Conservation (phyloP, 2,329 filamentous ascomycete species). For the Lasiodiplodia gonubiensis region DNA sequence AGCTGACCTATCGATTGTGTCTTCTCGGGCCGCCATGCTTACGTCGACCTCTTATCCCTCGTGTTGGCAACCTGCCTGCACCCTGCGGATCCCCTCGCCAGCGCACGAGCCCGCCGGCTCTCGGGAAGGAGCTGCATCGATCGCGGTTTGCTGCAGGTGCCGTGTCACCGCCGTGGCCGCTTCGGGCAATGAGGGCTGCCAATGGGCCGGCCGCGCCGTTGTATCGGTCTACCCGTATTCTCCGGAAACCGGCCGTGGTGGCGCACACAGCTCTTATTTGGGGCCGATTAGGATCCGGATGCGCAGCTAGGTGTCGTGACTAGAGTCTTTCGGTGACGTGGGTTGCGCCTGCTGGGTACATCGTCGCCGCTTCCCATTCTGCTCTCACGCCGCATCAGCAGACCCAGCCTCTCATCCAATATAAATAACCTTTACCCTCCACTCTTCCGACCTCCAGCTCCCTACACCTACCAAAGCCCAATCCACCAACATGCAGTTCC, state of each 20-base stretch:
- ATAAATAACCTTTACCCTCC: neutral
- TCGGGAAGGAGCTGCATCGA: constrained; percentile 9
- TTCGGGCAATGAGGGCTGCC: neutral
- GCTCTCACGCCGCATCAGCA: neutral
- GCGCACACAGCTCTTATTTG: neutral
- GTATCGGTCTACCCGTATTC: neutral
- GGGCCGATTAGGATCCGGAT: neutral
- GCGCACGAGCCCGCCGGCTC: constrained; percentile 11
- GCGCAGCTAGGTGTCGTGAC: neutral
- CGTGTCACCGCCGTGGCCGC: neutral
- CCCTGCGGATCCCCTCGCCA: neutral
- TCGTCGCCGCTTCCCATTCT: neutral
- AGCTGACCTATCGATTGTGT: neutral
- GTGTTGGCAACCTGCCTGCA: constrained; percentile 1
- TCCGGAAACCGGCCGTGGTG: constrained; percentile 3
- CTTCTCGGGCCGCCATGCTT: neutral
- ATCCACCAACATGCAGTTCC: constrained; percentile 12
- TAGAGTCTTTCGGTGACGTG: neutral
- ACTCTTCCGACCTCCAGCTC: neutral
- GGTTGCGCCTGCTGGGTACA: neutral
- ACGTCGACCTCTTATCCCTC: neutral
- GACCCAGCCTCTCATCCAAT: neutral
- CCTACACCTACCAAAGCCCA: neutral
- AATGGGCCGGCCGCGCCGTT: neutral
- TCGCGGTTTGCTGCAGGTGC: neutral